A percentile compares a stretch with the other conserved stretches of the same genome.
Evolutionary conservation across 2,329 filamentous ascomycete species (phyloP).

Genomic region (Pseudogymnoascus sp.): DNA sequence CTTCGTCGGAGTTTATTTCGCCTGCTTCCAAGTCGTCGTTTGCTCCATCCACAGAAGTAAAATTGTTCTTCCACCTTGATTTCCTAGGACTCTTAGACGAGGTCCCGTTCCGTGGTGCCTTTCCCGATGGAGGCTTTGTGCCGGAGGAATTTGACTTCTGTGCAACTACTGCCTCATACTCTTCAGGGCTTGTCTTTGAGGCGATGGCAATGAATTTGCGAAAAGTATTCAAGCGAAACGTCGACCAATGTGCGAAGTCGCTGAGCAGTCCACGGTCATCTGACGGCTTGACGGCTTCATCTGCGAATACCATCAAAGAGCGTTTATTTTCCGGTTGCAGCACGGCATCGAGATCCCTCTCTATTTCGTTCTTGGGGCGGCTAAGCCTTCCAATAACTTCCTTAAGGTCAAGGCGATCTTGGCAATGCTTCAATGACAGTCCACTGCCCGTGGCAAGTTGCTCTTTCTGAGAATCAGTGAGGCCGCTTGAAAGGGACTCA

Average conservation of each 20-base stretch:
- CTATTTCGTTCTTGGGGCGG: neutral
- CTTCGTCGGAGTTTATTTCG: neutral
- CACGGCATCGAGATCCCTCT: slow-evolving; percentile 12
- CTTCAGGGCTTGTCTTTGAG: neutral
- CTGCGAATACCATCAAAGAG: slow-evolving; percentile 40
- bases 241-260: slow-evolving; percentile 56
- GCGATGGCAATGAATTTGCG: slow-evolving; percentile 51
- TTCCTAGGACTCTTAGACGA: neutral
- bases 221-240: slow-evolving; percentile 41
- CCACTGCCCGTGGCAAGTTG: slow-evolving; percentile 19
- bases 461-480: slow-evolving; percentile 21
- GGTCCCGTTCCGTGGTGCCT: neutral
- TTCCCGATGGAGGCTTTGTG: neutral
- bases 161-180: neutral
- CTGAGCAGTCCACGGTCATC: slow-evolving; percentile 58
- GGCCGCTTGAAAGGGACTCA: slow-evolving; percentile 12
- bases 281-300: slow-evolving; percentile 43
- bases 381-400: neutral
- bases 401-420: slow-evolving; percentile 18
- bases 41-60: slow-evolving; percentile 1
- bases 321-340: slow-evolving; percentile 28
- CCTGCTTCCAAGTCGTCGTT: neutral
- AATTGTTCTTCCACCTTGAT: neutral
- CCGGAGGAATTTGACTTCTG: neutral
- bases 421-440: slow-evolving; percentile 22